A percentile compares a stretch with the other conserved stretches of the same genome.
Conservation (phyloP, 441 rosid species). For the Erodium trifolium region DNA sequence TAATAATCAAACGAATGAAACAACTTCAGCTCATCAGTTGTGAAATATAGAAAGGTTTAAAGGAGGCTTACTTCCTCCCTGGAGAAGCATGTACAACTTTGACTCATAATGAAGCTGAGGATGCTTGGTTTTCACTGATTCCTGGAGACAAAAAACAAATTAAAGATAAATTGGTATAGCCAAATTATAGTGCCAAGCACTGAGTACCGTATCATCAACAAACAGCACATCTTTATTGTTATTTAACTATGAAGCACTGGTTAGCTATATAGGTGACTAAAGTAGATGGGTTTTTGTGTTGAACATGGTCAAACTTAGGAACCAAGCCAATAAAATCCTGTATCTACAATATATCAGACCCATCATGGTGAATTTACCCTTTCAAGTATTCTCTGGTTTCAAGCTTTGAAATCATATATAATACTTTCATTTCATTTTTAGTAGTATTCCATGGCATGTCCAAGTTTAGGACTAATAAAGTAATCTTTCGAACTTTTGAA, state of each 20-base stretch:
- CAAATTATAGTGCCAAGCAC: slow-evolving; percentile 3
- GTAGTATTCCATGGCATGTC: no score
- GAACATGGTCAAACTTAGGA: neutral
- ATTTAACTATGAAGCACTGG: neutral
- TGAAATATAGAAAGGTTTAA: no score
- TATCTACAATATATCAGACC: neutral
- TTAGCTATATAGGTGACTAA: neutral
- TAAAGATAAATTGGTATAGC: neutral
- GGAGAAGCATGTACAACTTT: slow-evolving; percentile 89
- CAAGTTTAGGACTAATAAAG: no score
- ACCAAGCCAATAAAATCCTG: neutral
- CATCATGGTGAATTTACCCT: neutral
- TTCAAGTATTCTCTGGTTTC: no score
- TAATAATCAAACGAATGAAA: neutral
- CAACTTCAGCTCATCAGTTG: neutral
- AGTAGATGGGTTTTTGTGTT: neutral
- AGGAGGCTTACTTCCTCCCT: slow-evolving; percentile 78
- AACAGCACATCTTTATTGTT: neutral
- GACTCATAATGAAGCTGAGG: slow-evolving; percentile 99
- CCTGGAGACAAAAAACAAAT: slow-evolving; percentile 31
- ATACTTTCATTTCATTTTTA: no score
- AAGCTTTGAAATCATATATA: no score
- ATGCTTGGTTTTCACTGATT: slow-evolving; percentile 83
- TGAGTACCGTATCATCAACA: neutral
- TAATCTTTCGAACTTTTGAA: no score